Evolutionary conservation across 495 filamentous ascomycete genomes (phyloP).

Genomic region (Aspergillus cavernicola): DNA sequence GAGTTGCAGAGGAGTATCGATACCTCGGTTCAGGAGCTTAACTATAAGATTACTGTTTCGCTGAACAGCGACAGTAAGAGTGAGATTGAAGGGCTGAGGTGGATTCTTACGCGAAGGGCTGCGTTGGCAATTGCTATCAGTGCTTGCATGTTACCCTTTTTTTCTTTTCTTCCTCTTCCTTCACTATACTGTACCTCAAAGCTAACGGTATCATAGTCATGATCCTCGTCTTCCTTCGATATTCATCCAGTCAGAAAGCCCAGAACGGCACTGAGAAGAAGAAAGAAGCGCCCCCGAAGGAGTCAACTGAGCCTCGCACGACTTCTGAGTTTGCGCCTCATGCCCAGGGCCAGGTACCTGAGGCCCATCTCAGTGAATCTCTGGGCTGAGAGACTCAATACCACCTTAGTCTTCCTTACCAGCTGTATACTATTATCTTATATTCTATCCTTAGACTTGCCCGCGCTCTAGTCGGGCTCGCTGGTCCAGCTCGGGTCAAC

Average conservation of each 20-base stretch:
- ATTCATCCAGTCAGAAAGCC: constrained; percentile 35
- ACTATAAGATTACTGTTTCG: constrained; percentile 86
- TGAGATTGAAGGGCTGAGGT: constrained; percentile 85
- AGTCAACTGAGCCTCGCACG: constrained; percentile 25
- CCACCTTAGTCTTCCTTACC: not conserved
- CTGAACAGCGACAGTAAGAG: constrained; percentile 83
- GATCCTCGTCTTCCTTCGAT: constrained; percentile 46
- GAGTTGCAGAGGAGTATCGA: constrained; percentile 82
- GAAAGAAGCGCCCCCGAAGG: constrained; percentile 30
- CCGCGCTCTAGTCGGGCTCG: too few relatives aligned
- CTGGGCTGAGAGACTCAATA: constrained; percentile 30
- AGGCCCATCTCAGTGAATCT: constrained; percentile 35
- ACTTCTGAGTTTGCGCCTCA: constrained; percentile 15
- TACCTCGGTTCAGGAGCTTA: constrained; percentile 80
- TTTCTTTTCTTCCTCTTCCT: not conserved
- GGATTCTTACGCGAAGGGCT: constrained; percentile 84
- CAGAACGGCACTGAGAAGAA: constrained; percentile 28
- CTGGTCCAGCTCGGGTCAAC: too few relatives aligned
- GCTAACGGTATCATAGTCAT: constrained; percentile 37
- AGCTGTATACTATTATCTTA: constrained; percentile 6
- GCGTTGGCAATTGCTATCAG: constrained; percentile 67
- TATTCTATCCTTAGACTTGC: not conserved
- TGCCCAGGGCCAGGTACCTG: constrained; percentile 15
- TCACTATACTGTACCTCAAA: not conserved
- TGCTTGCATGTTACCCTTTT: constrained; percentile 33